These are phyloP conservation scores for Termitomyces heimii DNA, from an alignment of 768 basidiomycete species.

Conservation along the genomic window DNA sequence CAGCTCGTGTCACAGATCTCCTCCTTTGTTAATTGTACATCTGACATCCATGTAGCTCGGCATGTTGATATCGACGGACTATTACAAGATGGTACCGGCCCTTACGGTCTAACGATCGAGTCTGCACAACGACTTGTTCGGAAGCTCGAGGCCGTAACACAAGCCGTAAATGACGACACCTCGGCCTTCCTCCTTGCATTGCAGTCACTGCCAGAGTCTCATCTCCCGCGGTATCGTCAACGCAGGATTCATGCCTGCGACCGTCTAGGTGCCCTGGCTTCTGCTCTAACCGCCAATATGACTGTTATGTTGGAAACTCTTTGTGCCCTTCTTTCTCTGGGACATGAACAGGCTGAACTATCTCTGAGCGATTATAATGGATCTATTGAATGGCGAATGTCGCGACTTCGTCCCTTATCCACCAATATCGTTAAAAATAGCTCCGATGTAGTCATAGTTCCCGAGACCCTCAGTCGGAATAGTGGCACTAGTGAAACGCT, in stretches of 20 bases:
- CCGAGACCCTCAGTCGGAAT: slow-evolving; percentile 28
- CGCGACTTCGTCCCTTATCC: slow-evolving; percentile 44
- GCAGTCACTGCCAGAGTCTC: slow-evolving; percentile 42
- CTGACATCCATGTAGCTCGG: slow-evolving; percentile 73
- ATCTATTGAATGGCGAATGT: slow-evolving; percentile 75
- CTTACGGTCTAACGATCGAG: slow-evolving; percentile 61
- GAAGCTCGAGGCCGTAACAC: slow-evolving; percentile 61
- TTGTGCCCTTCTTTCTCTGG: slow-evolving; percentile 54
- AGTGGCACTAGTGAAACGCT: slow-evolving; percentile 3
- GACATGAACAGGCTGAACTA: slow-evolving; percentile 65
- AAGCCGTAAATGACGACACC: slow-evolving; percentile 71
- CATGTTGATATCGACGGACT: slow-evolving; percentile 82
- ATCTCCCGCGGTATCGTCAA: slow-evolving; percentile 21
- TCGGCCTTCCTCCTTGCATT: slow-evolving; percentile 51
- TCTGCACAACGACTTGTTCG: slow-evolving; percentile 64
- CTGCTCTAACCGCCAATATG: slow-evolving; percentile 52
- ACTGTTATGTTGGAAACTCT: slow-evolving; percentile 50
- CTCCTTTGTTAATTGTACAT: slow-evolving; percentile 49
- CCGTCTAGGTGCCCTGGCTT: slow-evolving; percentile 40
- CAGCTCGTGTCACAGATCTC: slow-evolving; percentile 51
- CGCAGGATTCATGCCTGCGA: slow-evolving; percentile 32
- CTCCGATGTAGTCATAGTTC: slow-evolving; percentile 53
- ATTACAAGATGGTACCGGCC: slow-evolving; percentile 41
- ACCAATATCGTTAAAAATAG: slow-evolving; percentile 11
- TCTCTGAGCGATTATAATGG: slow-evolving; percentile 65